These are phyloP conservation scores for Hypomyces rosellus DNA, from an alignment of 2,329 filamentous ascomycete genomes.

Conservation along the genomic window DNA sequence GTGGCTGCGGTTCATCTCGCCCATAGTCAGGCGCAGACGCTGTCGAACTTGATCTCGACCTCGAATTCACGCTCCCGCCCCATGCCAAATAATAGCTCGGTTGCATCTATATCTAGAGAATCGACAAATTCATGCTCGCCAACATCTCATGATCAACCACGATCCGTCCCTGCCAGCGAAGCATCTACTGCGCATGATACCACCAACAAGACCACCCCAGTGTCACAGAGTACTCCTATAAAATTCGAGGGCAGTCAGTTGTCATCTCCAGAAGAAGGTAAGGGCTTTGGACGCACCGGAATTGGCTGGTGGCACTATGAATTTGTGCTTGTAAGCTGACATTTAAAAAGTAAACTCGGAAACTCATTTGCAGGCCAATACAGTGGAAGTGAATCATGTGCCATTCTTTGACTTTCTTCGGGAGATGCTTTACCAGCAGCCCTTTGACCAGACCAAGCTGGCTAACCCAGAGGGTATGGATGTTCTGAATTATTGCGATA, in stretches of 20 bases:
- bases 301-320: too few species aligned
- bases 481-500: slow-evolving; percentile 45
- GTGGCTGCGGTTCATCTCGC: slow-evolving; percentile 38
- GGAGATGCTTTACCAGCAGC: slow-evolving; percentile 44
- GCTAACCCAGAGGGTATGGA: slow-evolving; percentile 36
- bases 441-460: slow-evolving; percentile 29
- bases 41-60: too few species aligned
- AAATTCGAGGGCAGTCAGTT: slow-evolving; percentile 30
- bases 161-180: slow-evolving; percentile 4
- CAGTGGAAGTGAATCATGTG: slow-evolving; percentile 27
- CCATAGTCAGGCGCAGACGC: slow-evolving; percentile 32
- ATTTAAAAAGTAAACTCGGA: too few species aligned
- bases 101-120: neutral
- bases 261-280: slow-evolving; percentile 28
- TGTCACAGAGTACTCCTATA: slow-evolving; percentile 17
- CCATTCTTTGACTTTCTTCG: slow-evolving; percentile 47
- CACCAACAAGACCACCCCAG: slow-evolving; percentile 21
- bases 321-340: too few species aligned
- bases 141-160: slow-evolving; percentile 16
- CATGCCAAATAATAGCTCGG: slow-evolving; percentile 7
- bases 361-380: slow-evolving; percentile 1
- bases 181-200: slow-evolving; percentile 14
- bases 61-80: slow-evolving; percentile 16
- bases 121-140: slow-evolving; percentile 16
- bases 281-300: neutral